Evolutionary conservation across 345 rosid species (phyloP), one percentile per base, ranked within the genome.

Genomic region (Corchorus olitorius): DNA sequence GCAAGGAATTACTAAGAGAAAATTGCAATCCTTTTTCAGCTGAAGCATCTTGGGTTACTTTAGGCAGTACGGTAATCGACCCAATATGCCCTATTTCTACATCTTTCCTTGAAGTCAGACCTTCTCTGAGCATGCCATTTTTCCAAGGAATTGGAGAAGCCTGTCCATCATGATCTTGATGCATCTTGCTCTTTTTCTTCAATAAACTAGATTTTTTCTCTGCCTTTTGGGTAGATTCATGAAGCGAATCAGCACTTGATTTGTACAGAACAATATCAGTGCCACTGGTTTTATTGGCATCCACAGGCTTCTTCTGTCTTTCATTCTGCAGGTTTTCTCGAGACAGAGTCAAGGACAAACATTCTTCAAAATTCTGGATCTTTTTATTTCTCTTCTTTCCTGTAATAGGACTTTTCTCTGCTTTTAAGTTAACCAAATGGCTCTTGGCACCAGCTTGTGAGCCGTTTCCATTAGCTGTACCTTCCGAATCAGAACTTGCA

Each of bases 321-420:
- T 80, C 86, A 56, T 79, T 81, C 73, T 78, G 77, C 75, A 81
- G 53, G 76, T 79, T 68, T 80, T 85, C 88, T 65, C 59, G 68
- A 53, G 86, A 75, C 49, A 80, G 60, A 27, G 60, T 66, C 60
- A 81, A 59, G 70, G 90, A 72, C n/a, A 78, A 70, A 72, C 64
- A 52, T 76, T 81, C 88, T 71, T 87, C 81, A 73, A 68, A 83
- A 70, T 75, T 69, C 52, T 78, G 81, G 67, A 73, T 70, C 70
- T 79, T 88, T 79, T 81, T 82, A 63, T 81, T 85, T 81, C 83
- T 92, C 84, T 86, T 90, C 84, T 86, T 90, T 48, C 85, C 86
- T 13, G 69, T 65, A 41, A 67, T 72, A 16, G 82, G 81, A 76
- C 77, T 76, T 81, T 76, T 82, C 41, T 88, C 89, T 61, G 65